Evolutionary conservation across 345 rosid species (phyloP), one percentile per base, ranked within the genome.

Genomic region (Syzygium aqueum): DNA sequence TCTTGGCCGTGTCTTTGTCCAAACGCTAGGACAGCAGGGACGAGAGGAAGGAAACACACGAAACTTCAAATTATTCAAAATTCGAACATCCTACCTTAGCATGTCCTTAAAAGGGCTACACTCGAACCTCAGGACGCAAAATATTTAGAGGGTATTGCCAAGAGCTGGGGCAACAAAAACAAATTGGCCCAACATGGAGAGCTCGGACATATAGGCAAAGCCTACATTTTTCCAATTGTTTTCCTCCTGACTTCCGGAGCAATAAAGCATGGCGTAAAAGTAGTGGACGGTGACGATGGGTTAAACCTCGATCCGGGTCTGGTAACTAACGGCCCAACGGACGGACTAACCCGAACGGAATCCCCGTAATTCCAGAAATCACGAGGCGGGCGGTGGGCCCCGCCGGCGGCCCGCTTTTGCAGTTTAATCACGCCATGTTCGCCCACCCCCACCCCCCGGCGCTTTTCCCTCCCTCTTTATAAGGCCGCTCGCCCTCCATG

Each of bases 351-450:
- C 91, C 84, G 19, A 49, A 16, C 28, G 90, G 92, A 90, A 90
- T 91, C 93, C 93, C 94, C 91, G 89, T 89, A 88, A 89, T 89
- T 87, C 90, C 90, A 82, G 92, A 89, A 91, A 94, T 93, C 93
- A 94, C 92, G 89, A 87, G 88, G 89, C 89, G n/a, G 15, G 14
- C 4, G 0, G 92, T 88, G 61, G 88, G 30, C 56, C 88, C 95
- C 93, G 89, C 88, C 93, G 22, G 25, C 37, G 2, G 80, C 14
- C 5, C 27, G 4, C 11, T 33, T 86, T 84, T 51, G 80, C 87
- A 89, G 89, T 88, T 87, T 86, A 90, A 87, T 91, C 90, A 88
- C 88, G 89, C 90, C 89, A 65, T 30, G 63, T 17, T 77, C 14
- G 80, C 51, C 59, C 85, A 80, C 90, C 88, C 91, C 77, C 1